Evolutionary conservation across 805 yeast species (phyloP), one percentile per base, ranked within the genome.

Genomic region (Nakazawaea peltata): DNA sequence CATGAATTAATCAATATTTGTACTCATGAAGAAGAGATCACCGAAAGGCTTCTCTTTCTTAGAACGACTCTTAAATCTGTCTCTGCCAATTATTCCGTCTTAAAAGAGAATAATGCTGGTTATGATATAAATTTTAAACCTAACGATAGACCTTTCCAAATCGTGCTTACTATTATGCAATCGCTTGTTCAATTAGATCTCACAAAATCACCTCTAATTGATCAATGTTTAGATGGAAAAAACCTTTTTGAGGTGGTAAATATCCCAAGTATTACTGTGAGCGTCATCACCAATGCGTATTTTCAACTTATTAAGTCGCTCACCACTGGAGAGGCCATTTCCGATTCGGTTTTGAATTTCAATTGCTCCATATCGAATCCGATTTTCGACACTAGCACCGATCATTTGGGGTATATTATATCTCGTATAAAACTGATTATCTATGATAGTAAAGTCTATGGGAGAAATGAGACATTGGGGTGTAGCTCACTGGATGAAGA

Each of bases 81-180:
- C 5, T 42, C 40, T 2, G 28, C 44, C 4, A 41, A 38, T 33
- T 26, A 48, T 10, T 36, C 49, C 2, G 42, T 41, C 12, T 29
- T 53, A 10, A 39, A 34, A 25, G 31, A 36, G 5, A 47, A 43
- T 30, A 48, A 50, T 39, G 59, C 75, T 2, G 77, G 78, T 2
- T 71, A 54, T 42, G 72, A 70, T 27, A 44, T 71, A 10, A 39
- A 54, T 13, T 71, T 60, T 36, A 49, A 50, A 3, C 54, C 56
- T 22, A 49, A 53, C 4, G 76, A 71, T 37, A 54, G 50, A 14
- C 77, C 77, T 2, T 46, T 60, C 18, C 65, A 63, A 32, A 37
- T 58, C 19, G 52, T 62, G 9, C 25, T 55, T 7, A 59, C 66
- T 7, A 33, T 65, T n/a, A 54, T 69, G 13, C 60, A 65, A 12